phyloP scores from a whole-genome alignment of 1,284 basidiomycete species.

The Gomphus bonarii region DNA sequence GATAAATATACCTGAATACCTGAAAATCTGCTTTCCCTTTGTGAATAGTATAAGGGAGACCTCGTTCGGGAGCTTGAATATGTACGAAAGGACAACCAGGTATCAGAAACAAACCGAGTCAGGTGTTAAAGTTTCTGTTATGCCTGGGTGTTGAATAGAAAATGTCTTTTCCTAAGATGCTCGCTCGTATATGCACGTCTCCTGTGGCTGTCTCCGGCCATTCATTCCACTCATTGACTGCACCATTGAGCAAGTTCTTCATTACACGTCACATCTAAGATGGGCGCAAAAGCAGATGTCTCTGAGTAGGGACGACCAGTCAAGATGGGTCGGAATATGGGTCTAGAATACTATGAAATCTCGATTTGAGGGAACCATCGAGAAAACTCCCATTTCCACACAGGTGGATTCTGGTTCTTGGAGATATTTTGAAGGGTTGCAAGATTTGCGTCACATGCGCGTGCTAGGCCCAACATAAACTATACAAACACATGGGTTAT shows the following conservation, averaged over 20 bases:
- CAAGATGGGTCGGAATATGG: not conserved
- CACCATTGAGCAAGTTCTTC: not conserved
- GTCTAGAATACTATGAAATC: not conserved
- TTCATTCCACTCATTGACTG: not conserved
- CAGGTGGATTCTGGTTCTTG: not conserved
- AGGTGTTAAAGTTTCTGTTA: too few species aligned
- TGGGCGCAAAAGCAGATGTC: not conserved
- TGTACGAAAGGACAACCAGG: too few species aligned
- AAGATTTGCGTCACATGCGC: conserved; percentile 1
- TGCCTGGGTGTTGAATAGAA: too few species aligned
- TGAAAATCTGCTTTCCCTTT: too few species aligned
- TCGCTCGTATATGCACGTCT: too few species aligned
- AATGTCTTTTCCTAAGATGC: too few species aligned
- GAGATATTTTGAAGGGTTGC: not conserved
- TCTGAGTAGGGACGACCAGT: not conserved
- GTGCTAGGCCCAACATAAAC: conserved; percentile 2
- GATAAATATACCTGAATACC: too few species aligned
- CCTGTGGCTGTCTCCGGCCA: not conserved
- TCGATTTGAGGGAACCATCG: not conserved
- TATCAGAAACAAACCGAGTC: too few species aligned
- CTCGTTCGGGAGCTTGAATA: not conserved
- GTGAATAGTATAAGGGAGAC: too few species aligned
- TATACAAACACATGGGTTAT: not conserved
- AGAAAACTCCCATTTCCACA: not conserved
- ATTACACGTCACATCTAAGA: not conserved